Percentiles rank a stretch among this genome's conserved stretches.
Conservation (phyloP, 306 rosid genomes). For the Abrus pulchellus region DNA sequence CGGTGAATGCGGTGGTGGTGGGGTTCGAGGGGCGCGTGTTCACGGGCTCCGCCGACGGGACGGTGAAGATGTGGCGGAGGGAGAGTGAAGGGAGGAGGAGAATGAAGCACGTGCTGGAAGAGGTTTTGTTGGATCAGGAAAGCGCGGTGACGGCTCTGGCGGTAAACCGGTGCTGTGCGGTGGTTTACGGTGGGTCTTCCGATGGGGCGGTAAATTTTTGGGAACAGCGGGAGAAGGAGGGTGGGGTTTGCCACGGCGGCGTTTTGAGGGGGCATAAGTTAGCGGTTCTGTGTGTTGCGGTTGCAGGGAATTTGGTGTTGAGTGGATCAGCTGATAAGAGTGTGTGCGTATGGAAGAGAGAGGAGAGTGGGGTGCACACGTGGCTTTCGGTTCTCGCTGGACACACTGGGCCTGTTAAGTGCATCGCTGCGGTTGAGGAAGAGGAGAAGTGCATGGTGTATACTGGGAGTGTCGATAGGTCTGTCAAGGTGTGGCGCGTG, state of each 20-base stretch:
- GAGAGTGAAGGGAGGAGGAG: not conserved
- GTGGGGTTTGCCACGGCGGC: slow-evolving; percentile 54
- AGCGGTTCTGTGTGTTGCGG: slow-evolving; percentile 71
- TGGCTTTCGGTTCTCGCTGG: slow-evolving; percentile 68
- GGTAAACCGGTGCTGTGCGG: not conserved
- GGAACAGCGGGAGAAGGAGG: slow-evolving; percentile 51
- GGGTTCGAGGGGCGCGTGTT: not conserved
- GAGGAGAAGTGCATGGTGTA: slow-evolving; percentile 70
- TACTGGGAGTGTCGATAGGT: slow-evolving; percentile 75
- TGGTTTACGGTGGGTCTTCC: slow-evolving; percentile 68
- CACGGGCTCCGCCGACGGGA: not conserved
- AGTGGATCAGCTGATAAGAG: slow-evolving; percentile 78
- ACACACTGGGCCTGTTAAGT: slow-evolving; percentile 78
- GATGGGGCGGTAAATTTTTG: slow-evolving; percentile 72
- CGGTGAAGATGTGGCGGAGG: not conserved
- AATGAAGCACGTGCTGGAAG: not conserved
- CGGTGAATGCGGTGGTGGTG: not conserved
- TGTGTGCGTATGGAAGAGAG: slow-evolving; percentile 78
- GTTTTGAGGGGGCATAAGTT: slow-evolving; percentile 66
- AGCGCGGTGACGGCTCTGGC: not conserved
- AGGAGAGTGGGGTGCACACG: slow-evolving; percentile 59
- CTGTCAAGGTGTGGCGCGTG: slow-evolving; percentile 87
- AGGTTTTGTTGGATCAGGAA: not conserved
- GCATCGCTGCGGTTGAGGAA: slow-evolving; percentile 55
- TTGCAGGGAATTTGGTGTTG: slow-evolving; percentile 58